A percentile compares a stretch with the other conserved stretches of the same genome.
These are phyloP conservation scores for Cucurbitaria berberidis DNA, from an alignment of 2,329 filamentous ascomycete genomes.

Conservation along the genomic window DNA sequence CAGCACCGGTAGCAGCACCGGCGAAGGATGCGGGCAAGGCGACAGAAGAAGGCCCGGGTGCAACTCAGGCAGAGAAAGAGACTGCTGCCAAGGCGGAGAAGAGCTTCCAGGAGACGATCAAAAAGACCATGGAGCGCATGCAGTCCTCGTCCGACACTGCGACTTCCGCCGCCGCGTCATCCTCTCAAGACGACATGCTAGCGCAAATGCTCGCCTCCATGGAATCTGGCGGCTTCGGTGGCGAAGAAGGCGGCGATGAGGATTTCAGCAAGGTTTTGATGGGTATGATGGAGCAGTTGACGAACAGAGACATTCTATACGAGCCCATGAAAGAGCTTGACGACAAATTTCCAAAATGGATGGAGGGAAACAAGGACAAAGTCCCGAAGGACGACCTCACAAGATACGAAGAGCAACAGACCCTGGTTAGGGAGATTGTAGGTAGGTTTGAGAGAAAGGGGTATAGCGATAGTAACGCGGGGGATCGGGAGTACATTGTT, in stretches of 20 bases:
- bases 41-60: conserved; percentile 10
- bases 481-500: conserved; percentile 89
- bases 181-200: conserved; percentile 74
- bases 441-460: conserved; percentile 80
- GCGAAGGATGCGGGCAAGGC: conserved; percentile 13
- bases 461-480: conserved; percentile 81
- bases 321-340: conserved; percentile 98
- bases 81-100: conserved; percentile 60
- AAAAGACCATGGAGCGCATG: conserved; percentile 95
- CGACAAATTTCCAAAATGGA: conserved; percentile 90
- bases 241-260: conserved; percentile 69
- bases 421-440: conserved; percentile 84
- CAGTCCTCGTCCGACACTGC: conserved; percentile 85
- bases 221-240: conserved; percentile 64
- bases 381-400: conserved; percentile 72
- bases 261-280: conserved; percentile 94
- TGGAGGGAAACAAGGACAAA: conserved; percentile 75
- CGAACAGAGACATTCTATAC: conserved; percentile 97
- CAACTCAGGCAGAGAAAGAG: conserved; percentile 15
- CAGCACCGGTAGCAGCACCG: conserved; percentile 38
- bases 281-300: conserved; percentile 99
- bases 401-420: conserved; percentile 81
- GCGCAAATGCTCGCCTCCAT: conserved; percentile 93
- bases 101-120: conserved; percentile 90
- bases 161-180: conserved; percentile 73